Base-by-base conservation (phyloP, 73 alveolate species). In the Paramecium sonneborni region DNA sequence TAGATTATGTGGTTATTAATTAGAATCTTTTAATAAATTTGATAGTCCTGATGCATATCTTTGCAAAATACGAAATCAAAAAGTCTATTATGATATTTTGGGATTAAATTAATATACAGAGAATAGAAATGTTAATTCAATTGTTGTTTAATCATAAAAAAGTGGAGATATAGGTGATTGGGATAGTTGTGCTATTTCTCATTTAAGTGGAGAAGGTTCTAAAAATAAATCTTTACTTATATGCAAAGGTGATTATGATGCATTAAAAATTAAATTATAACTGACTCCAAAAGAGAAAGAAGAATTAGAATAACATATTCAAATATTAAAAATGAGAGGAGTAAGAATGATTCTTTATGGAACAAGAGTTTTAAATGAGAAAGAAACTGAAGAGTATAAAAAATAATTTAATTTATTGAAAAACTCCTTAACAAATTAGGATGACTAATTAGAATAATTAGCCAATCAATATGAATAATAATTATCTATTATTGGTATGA, bases 221-320 rank as follows among this genome's bases (percentile, higher is more conserved):
- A 79, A 44, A 12, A 79, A 38, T 79, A 39, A 44, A 18, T 39
- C 90, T 2, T 34, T 79, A 43, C 74, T 79, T 11, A 79, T 79
- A 8, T 79, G 90, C n/a, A 79, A 79, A 14, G 90, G 90, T 3
- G 90, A 79, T 20, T 79, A 79, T 79, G 90, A 79, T 39, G 90
- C 90, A 1, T 41, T 79, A 9, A 79, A 79, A 46, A 26, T 21
- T 0, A 79, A 79, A 46, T 34, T 79, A 26, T 6, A 79, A 79
- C 20, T 79, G 26, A 43, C 44, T 3, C 74, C 44, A 39, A 79
- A 79, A 24, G 90, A 79, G 7, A 43, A 39, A 44, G 90, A 79
- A 79, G 90, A 79, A 79, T 79, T 79, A 79, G 90, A 79, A 30
- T 26, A 39, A 14, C 41, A 30, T 12, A 62, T 79, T 2, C 12